Evolutionary conservation across 768 basidiomycete species (phyloP).

Genomic region (Lentinula guzmanii): DNA sequence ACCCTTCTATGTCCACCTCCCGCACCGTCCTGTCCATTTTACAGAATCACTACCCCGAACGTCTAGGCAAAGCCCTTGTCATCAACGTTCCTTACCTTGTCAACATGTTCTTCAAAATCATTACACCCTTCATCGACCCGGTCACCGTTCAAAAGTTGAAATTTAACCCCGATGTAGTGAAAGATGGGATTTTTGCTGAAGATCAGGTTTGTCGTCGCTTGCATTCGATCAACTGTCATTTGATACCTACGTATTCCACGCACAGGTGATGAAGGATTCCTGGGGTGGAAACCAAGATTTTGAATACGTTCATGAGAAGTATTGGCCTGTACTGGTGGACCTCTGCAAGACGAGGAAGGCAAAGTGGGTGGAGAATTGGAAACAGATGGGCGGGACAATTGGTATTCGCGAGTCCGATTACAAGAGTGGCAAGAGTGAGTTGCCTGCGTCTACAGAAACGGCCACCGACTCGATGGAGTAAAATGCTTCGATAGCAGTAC

Average conservation of each 20-base stretch:
- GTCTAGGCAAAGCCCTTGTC: conserved; percentile 69
- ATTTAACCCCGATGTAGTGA: conserved; percentile 64
- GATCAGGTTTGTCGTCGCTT: conserved; percentile 42
- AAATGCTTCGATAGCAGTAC: too few relatives aligned
- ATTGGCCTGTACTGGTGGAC: conserved; percentile 63
- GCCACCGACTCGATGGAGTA: too few relatives aligned
- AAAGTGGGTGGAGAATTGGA: conserved; percentile 58
- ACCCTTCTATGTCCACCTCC: conserved; percentile 34
- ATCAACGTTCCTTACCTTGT: conserved; percentile 79
- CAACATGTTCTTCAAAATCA: conserved; percentile 69
- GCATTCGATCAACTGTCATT: background rate
- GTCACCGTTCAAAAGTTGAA: conserved; percentile 69
- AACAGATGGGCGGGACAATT: conserved; percentile 55
- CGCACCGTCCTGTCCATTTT: conserved; percentile 55
- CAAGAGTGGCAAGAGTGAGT: conserved; percentile 28
- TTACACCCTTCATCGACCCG: conserved; percentile 80
- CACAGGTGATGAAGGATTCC: conserved; percentile 40
- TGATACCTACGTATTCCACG: background rate
- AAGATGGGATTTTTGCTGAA: conserved; percentile 61
- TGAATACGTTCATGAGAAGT: conserved; percentile 67
- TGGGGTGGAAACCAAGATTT: conserved; percentile 70
- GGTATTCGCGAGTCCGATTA: conserved; percentile 80
- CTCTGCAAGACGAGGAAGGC: conserved; percentile 46
- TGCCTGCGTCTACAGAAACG: background rate
- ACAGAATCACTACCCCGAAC: conserved; percentile 83